Evolutionary conservation across 1,139 yeast species (phyloP).

Genomic region (Geotrichum phurueaensis): DNA sequence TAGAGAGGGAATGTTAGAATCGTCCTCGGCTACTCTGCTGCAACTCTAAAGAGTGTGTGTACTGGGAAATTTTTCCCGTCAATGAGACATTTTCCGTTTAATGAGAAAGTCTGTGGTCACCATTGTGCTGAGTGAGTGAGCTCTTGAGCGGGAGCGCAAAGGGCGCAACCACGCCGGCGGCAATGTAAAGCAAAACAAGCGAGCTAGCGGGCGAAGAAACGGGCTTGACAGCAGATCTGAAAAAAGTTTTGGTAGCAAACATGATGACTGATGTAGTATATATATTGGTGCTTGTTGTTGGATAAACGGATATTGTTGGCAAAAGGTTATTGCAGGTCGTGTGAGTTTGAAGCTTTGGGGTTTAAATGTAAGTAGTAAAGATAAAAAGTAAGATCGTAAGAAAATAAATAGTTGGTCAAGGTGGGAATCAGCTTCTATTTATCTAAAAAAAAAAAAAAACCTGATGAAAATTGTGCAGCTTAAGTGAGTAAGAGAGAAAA

Average conservation of each 20-base stretch:
- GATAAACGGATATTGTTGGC: background rate
- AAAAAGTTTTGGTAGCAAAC: background rate
- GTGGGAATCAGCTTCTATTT: background rate
- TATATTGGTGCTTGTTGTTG: background rate
- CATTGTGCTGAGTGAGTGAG: background rate
- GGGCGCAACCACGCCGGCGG: slow-evolving; percentile 14
- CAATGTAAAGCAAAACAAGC: slow-evolving; percentile 15
- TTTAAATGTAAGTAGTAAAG: background rate
- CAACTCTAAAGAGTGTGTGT: background rate
- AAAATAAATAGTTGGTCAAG: background rate
- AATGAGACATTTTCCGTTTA: background rate
- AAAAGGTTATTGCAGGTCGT: background rate
- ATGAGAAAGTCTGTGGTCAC: background rate
- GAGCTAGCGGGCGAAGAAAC: slow-evolving; percentile 5
- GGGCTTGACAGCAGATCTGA: slow-evolving; percentile 3
- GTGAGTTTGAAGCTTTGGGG: background rate
- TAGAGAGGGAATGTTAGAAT: background rate
- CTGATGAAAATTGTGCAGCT: background rate
- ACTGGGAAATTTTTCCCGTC: background rate
- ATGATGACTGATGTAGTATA: background rate
- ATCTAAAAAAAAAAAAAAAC: background rate
- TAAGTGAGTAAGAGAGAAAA: too few relatives aligned
- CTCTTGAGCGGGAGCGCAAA: slow-evolving; percentile 16
- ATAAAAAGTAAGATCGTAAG: background rate
- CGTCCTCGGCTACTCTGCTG: background rate